Evolutionary conservation across 441 rosid species (phyloP), one percentile per base, ranked within the genome.

Genomic region (Gossypium gossypioides): DNA sequence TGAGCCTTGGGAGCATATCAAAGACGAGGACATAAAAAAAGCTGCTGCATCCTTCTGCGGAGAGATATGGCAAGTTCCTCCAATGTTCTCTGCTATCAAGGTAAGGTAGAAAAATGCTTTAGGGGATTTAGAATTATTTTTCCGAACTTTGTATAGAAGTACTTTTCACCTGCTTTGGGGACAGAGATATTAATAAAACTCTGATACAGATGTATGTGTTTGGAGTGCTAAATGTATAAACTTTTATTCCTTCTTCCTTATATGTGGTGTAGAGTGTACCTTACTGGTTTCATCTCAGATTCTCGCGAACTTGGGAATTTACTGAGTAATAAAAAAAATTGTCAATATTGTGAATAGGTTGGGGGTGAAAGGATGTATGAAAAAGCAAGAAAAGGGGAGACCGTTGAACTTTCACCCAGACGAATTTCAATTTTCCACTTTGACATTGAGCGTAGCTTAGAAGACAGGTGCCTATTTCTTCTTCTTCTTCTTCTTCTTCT

Each of bases 61-160:
- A 70, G 96, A 92, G 83, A 91, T 92, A 84, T 95, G 96, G 97
- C 99, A 95, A 89, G 99, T 95, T 82, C 99, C 99, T 51, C 99
- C 97, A 6, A 95, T 95, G 99, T 95, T 92, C 84, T 95, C 99
- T 61, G 99, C 99, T 24, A 88, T 95, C 74, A 95, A 95, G 81
- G 99, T 95, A 79, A 83, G 90, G 76, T 27, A n/a, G 10, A 27
- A 55, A 55, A 55, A 9, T 55, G 59, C 59, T 55, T 21, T 48
- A n/a, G 54, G 54, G 18, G 54, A 48, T 37, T 34, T 37, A 37
- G 42, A 37, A 37, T 37, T 37, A 37, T 1, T 37, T 34, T 37
- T 7, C 42, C 2, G 42, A 37, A 37, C 42, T 37, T 37, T 7
- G 42, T 37, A 37, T 65, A 24, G 54, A 65, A 44, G 37, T 22